These are phyloP conservation scores for Mantamonas sphyraenae DNA, from an alignment of 78 protist species.

Conservation along the genomic window DNA sequence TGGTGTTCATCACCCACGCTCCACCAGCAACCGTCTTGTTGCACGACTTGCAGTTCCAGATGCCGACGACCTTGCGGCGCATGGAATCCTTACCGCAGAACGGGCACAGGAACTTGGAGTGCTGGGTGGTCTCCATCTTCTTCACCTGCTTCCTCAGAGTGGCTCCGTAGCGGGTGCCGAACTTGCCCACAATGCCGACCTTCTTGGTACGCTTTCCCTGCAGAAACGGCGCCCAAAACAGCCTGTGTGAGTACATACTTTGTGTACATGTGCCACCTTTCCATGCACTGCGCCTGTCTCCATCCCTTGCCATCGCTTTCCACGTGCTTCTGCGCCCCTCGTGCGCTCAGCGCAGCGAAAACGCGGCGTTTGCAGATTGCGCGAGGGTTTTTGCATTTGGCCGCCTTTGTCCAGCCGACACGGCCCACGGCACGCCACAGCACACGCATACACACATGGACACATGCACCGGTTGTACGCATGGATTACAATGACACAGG, in stretches of 20 bases:
- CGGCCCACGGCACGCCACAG: too few species aligned
- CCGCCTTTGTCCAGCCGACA: too few species aligned
- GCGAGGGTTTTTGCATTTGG: too few species aligned
- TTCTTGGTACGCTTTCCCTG: slow-evolving; percentile 95
- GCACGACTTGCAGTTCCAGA: slow-evolving; percentile 96
- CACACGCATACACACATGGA: too few species aligned
- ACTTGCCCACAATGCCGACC: slow-evolving; percentile 96
- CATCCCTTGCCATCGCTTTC: too few species aligned
- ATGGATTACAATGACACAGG: too few species aligned
- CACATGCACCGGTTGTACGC: too few species aligned
- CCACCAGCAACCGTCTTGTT: slow-evolving; percentile 89
- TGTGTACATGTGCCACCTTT: too few species aligned
- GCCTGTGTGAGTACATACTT: background rate
- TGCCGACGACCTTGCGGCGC: slow-evolving; percentile 87
- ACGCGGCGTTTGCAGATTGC: too few species aligned
- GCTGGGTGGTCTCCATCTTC: slow-evolving; percentile 91
- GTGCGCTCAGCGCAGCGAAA: too few species aligned
- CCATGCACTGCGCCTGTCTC: too few species aligned
- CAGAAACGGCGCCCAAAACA: background rate
- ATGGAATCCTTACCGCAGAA: slow-evolving; percentile 91
- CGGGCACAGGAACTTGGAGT: slow-evolving; percentile 81
- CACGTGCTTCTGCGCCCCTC: too few species aligned
- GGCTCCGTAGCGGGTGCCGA: slow-evolving; percentile 98
- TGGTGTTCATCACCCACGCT: slow-evolving; percentile 85
- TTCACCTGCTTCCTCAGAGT: slow-evolving; percentile 88